Percentiles rank a stretch among this genome's conserved stretches.
Evolutionary conservation across 345 rosid genomes (phyloP).

Genomic region (Bretschneidera sinensis): DNA sequence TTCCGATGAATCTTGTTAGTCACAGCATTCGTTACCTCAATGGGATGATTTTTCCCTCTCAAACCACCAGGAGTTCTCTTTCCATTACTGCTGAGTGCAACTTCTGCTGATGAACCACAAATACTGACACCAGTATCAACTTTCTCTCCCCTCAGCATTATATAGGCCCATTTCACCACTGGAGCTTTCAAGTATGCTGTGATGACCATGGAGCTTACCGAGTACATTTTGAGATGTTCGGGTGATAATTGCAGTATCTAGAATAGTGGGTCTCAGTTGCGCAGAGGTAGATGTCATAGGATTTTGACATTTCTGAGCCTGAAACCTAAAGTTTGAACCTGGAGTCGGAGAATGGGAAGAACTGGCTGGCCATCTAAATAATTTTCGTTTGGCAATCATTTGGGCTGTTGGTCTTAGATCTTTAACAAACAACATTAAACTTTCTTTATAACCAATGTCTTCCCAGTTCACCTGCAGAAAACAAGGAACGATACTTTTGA

Average conservation of each 20-base stretch:
- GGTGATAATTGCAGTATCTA: not conserved
- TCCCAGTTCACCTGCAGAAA: conserved; percentile 33
- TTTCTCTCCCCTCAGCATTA: conserved; percentile 4
- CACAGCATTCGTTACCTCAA: not conserved
- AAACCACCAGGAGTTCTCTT: too few relatives aligned
- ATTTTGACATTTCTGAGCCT: conserved; percentile 8
- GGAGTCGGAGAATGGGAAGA: conserved; percentile 15
- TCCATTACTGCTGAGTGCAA: not conserved
- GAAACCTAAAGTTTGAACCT: conserved; percentile 13
- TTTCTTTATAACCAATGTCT: conserved; percentile 31
- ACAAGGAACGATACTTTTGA: not conserved
- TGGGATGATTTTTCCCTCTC: not conserved
- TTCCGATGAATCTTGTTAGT: conserved; percentile 6
- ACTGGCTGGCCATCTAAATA: conserved; percentile 20
- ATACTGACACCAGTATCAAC: conserved; percentile 1
- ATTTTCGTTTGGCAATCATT: conserved; percentile 36
- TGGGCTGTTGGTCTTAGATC: conserved; percentile 48
- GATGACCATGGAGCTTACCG: not conserved
- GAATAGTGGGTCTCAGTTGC: conserved; percentile 3
- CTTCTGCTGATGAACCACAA: conserved; percentile 5
- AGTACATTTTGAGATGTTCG: conserved; percentile 4
- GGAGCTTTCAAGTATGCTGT: not conserved
- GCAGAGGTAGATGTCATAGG: conserved; percentile 7
- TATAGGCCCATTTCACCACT: not conserved
- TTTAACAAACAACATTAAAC: conserved; percentile 40